Base-by-base conservation (phyloP, 163 green algal genomes). In the Chloromonas sp. region DNA sequence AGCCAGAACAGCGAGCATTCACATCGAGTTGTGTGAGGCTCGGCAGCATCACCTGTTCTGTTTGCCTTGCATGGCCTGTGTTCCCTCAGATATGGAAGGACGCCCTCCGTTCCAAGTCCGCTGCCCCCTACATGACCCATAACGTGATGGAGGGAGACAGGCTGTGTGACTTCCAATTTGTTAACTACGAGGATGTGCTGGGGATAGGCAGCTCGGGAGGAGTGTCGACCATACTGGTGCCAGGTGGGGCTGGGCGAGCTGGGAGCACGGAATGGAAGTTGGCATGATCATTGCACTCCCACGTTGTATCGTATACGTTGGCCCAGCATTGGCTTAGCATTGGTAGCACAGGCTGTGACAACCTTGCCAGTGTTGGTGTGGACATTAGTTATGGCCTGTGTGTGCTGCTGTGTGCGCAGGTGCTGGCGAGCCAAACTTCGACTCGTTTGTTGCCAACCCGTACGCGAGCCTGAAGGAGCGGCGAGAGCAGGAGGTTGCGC, bases 361-460 rank as follows among this genome's bases (percentile, higher is more conserved):
- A 36, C 36, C 36, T 36, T 36, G 36, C 36, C 36, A 36, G 36
- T 36, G 36, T 36, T 36, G 36, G 36, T 36, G 36, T 36, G 36
- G 36, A 36, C 36, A 36, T 36, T 36, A 36, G 36, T 36, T 36
- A 36, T 36, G 36, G 36, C 36, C 36, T 36, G 36, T 36, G 36
- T 36, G 36, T 36, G 36, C 36, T 36, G 36, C 36, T 36, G 36
- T 36, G 36, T 74, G 66, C 71, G 15, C 88, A 89, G 88, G 88
- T 66, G 86, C 91, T 60, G 97, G 97, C 3, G 97, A 99, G 92
- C 95, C 97, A 61, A 99, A 99, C 94, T 98, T 96, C 88, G 97
- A 99, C 92, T 96, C 94, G 1, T 96, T 95, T 62, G 97, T 99
- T 82, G 97, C 95, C 0, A 97, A 99, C 91, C 97, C 97, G 14